phyloP scores from a whole-genome alignment of 129 eudicot species.

The Tagetes erecta region DNA sequence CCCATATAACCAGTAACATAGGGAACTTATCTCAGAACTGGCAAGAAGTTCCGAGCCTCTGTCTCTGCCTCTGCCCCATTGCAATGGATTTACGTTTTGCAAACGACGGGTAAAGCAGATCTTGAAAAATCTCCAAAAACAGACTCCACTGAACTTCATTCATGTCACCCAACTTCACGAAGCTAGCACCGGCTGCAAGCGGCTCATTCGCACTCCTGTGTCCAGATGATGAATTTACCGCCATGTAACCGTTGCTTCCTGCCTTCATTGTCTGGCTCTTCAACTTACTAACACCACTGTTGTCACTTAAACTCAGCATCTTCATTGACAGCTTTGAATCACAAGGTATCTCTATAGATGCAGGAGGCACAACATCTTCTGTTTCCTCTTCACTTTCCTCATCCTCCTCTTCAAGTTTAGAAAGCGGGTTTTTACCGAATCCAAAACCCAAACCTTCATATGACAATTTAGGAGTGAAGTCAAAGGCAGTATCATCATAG shows the following conservation, averaged over 20 bases:
- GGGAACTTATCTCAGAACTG: conserved; percentile 69
- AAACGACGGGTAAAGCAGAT: conserved; percentile 61
- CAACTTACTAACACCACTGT: conserved; percentile 26
- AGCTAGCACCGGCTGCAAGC: conserved; percentile 67
- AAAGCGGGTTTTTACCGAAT: conserved; percentile 59
- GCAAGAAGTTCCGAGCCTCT: conserved; percentile 98
- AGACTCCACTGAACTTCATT: conserved; percentile 71
- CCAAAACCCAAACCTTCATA: conserved; percentile 44
- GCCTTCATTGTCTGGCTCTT: conserved; percentile 29
- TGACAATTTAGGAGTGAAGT: conserved; percentile 44
- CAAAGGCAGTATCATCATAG: conserved; percentile 53
- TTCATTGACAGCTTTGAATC: conserved; percentile 54
- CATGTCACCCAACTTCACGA: conserved; percentile 89
- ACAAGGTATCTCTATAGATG: conserved; percentile 25
- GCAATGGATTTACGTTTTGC: conserved; percentile 56
- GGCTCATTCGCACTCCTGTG: conserved; percentile 92
- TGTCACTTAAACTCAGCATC: conserved; percentile 52
- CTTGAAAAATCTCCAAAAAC: conserved; percentile 78
- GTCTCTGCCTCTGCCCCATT: conserved; percentile 80
- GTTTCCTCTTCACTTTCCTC: conserved; percentile 34
- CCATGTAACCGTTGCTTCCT: conserved; percentile 40
- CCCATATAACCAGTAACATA: conserved; percentile 29
- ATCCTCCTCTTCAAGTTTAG: conserved; percentile 61
- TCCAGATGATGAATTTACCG: conserved; percentile 66
- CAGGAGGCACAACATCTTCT: neutral